A percentile compares a stretch with the other conserved stretches of the same genome.
These are phyloP conservation scores for Dryas octopetala DNA, from an alignment of 306 rosid species.

Conservation along the genomic window DNA sequence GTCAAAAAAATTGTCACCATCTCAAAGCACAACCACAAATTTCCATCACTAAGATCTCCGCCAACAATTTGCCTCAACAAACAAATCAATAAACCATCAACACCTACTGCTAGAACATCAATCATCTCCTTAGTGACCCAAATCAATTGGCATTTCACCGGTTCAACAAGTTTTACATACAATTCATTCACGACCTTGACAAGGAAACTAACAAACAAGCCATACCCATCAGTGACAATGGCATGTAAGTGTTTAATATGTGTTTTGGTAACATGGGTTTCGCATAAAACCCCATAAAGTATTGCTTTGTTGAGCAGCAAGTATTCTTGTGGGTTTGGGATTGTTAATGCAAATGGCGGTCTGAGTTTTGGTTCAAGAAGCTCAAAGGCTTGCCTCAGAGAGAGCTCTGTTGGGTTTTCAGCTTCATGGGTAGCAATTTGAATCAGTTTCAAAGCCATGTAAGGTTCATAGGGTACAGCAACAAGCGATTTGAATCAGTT, in stretches of 20 bases:
- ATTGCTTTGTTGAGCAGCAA: slow-evolving; percentile 57
- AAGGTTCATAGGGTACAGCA: too few species aligned
- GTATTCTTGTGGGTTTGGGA: slow-evolving; percentile 57
- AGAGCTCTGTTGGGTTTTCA: slow-evolving; percentile 43
- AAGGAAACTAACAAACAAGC: background rate
- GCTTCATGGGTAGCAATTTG: slow-evolving; percentile 43
- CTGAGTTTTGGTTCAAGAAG: slow-evolving; percentile 46
- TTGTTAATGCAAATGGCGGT: slow-evolving; percentile 61
- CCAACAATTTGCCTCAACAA: too few species aligned
- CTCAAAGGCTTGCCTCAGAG: slow-evolving; percentile 51
- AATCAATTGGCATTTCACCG: too few species aligned
- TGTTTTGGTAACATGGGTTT: slow-evolving; percentile 53
- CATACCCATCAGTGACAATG: slow-evolving; percentile 61
- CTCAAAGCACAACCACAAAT: too few species aligned
- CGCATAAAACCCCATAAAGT: slow-evolving; percentile 52
- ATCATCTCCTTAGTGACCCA: too few species aligned
- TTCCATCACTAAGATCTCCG: too few species aligned
- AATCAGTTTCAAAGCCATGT: slow-evolving; percentile 43
- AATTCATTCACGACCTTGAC: too few species aligned
- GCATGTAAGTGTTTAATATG: slow-evolving; percentile 78
- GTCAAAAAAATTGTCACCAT: too few species aligned
- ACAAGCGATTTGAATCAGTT: too few species aligned
- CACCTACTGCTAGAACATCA: too few species aligned
- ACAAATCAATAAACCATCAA: too few species aligned
- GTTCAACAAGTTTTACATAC: too few species aligned